phyloP scores from a whole-genome alignment of 805 yeast genomes.

The Cyberlindnera euphorbiae region DNA sequence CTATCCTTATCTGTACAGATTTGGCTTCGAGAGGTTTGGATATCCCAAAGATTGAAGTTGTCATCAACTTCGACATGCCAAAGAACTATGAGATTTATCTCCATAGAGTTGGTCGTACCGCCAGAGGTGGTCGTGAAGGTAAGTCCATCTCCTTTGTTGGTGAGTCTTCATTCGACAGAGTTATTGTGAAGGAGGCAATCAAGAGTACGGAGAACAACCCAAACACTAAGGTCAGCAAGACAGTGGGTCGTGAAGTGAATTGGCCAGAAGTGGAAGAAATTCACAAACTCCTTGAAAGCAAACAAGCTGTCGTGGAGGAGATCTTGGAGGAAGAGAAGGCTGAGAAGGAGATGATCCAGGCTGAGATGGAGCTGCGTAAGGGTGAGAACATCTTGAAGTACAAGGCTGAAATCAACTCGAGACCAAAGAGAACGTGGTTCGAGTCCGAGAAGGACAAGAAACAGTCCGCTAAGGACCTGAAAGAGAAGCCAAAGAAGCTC shows the following conservation, averaged over 20 bases:
- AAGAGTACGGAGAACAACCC: conserved; percentile 50
- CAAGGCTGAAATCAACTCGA: conserved; percentile 73
- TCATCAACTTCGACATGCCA: conserved; percentile 94
- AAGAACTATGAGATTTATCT: conserved; percentile 84
- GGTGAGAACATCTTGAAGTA: conserved; percentile 82
- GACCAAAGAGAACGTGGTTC: conserved; percentile 98
- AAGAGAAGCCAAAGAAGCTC: conserved; percentile 32
- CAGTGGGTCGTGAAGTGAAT: conserved; percentile 86
- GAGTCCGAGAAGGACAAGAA: conserved; percentile 48
- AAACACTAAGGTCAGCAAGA: conserved; percentile 44
- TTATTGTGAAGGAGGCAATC: conserved; percentile 86
- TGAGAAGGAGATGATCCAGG: conserved; percentile 79
- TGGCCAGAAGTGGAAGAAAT: conserved; percentile 80
- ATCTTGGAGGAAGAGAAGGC: conserved; percentile 82
- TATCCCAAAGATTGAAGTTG: conserved; percentile 95
- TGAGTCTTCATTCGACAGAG: conserved; percentile 80
- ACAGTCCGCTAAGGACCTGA: conserved; percentile 29
- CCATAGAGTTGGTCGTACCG: conserved; percentile 99
- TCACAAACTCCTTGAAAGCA: conserved; percentile 54
- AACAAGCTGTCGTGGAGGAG: conserved; percentile 61
- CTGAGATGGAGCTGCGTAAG: conserved; percentile 85
- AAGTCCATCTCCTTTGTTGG: conserved; percentile 91
- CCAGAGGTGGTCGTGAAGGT: conserved; percentile 98
- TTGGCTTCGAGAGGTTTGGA: conserved; percentile 98
- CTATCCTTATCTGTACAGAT: conserved; percentile 92